Evolutionary conservation across 371 early-diverging fungal species (phyloP), one percentile per base, ranked within the genome.

Genomic region (Saksenaea vasiformis): DNA sequence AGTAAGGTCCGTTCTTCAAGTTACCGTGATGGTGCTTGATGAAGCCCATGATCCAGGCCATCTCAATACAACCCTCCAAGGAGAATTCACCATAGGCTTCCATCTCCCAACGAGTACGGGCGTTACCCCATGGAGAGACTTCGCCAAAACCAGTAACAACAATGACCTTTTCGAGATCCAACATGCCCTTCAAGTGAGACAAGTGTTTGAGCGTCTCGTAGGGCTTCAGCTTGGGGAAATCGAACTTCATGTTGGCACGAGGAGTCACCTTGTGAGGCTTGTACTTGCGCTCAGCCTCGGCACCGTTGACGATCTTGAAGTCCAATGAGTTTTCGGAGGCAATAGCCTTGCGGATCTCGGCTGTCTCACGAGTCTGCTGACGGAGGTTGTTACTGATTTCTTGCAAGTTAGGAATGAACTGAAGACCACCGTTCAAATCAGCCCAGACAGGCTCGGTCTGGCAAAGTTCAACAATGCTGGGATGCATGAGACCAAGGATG

Each of bases 41-140:
- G 72, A 84, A 88, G 63, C 96, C 96, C 97, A 95, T 96, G 70
- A 95, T 92, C 96, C 98, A 95, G 35, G 98, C 96, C 89, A 97
- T 89, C 80, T 97, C 97, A 69, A 97, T 94, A 72, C 95, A 95
- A 15, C 96, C 98, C 60, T 96, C 96, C 36, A 97, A 85, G 47
- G 96, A 96, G 82, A 97, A 93, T 74, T 95, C 91, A 66, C 98
- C 98, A 56, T 80, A 70, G 59, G 94, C 90, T 74, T 95, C 96
- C 95, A 97, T 97, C 79, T 97, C 97, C 98, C 98, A 98, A 60
- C 98, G 93, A 58, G 96, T 96, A 70, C 96, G 88, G 38, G 93
- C 87, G 66, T 92, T 92, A 72, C 98, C 98, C 84, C 88, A 95
- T 19, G 98, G 98, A 5, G 96, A 94, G 13, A 97, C 96, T 77